These are phyloP conservation scores for Huntiella savannae DNA, from an alignment of 2,329 filamentous ascomycete genomes.

Conservation along the genomic window DNA sequence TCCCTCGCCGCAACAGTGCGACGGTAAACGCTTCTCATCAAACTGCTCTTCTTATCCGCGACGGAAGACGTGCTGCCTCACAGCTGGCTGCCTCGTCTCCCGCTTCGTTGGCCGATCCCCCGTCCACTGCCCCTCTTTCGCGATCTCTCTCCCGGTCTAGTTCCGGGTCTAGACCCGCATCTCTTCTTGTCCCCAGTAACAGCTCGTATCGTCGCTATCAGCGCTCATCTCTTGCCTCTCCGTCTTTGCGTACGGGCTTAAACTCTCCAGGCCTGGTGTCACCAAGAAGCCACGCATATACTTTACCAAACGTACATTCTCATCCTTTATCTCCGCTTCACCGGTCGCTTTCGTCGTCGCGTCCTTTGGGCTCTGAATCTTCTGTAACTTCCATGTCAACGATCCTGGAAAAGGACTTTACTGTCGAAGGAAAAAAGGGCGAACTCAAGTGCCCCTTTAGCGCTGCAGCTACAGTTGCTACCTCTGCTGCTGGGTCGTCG, in stretches of 20 bases:
- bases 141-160: slow-evolving; percentile 9
- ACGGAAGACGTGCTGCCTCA: slow-evolving; percentile 40
- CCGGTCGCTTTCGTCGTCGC: slow-evolving; percentile 15
- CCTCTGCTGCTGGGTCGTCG: background rate
- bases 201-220: too few species aligned
- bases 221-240: background rate
- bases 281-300: slow-evolving; percentile 1
- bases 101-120: slow-evolving; percentile 25
- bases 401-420: slow-evolving; percentile 75
- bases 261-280: background rate
- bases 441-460: slow-evolving; percentile 67
- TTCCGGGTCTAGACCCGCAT: too few species aligned
- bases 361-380: slow-evolving; percentile 22
- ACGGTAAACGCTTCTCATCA: slow-evolving; percentile 31
- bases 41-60: slow-evolving; percentile 42
- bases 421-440: slow-evolving; percentile 63
- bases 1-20: slow-evolving; percentile 28
- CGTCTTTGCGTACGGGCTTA: background rate
- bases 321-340: background rate
- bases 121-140: slow-evolving; percentile 24
- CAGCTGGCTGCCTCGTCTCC: slow-evolving; percentile 28
- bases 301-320: background rate
- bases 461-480: slow-evolving; percentile 10
- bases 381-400: slow-evolving; percentile 39
- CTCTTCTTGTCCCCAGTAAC: too few species aligned